Evolutionary conservation across 768 basidiomycete species (phyloP).

Genomic region (Pleurotus tuber-regium): DNA sequence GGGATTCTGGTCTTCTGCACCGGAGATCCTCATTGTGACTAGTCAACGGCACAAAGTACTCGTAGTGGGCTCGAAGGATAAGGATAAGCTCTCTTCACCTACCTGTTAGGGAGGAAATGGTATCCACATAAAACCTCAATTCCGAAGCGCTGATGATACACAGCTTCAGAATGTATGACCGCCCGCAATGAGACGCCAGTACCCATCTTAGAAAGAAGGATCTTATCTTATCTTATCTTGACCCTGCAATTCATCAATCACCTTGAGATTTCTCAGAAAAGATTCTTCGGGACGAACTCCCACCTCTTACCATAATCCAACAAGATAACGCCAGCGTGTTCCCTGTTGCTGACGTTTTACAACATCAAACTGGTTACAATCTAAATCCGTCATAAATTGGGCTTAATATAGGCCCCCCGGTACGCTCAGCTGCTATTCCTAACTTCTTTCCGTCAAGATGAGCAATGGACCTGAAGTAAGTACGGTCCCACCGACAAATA

Average conservation of each 20-base stretch:
- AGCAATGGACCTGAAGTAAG: neutral
- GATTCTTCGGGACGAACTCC: too few relatives aligned
- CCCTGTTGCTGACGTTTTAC: neutral
- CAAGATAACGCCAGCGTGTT: neutral
- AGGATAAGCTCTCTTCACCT: too few relatives aligned
- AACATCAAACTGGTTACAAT: neutral
- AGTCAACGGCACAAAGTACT: too few relatives aligned
- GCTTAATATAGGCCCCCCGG: neutral
- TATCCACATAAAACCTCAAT: too few relatives aligned
- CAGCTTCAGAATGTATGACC: too few relatives aligned
- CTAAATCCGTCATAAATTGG: neutral
- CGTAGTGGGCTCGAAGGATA: too few relatives aligned
- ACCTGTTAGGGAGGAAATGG: too few relatives aligned
- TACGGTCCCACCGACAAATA: neutral
- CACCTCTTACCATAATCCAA: neutral
- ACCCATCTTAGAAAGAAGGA: too few relatives aligned
- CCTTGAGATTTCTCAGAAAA: too few relatives aligned
- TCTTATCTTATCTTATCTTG: constrained; percentile 3
- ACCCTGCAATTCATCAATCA: too few relatives aligned
- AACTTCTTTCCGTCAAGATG: neutral
- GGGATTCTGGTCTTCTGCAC: neutral
- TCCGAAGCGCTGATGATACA: too few relatives aligned
- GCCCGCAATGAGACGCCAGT: too few relatives aligned
- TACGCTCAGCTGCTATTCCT: constrained; percentile 5
- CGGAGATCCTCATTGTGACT: neutral